Evolutionary conservation across 345 rosid species (phyloP).

Genomic region (Citrus trifoliata): DNA sequence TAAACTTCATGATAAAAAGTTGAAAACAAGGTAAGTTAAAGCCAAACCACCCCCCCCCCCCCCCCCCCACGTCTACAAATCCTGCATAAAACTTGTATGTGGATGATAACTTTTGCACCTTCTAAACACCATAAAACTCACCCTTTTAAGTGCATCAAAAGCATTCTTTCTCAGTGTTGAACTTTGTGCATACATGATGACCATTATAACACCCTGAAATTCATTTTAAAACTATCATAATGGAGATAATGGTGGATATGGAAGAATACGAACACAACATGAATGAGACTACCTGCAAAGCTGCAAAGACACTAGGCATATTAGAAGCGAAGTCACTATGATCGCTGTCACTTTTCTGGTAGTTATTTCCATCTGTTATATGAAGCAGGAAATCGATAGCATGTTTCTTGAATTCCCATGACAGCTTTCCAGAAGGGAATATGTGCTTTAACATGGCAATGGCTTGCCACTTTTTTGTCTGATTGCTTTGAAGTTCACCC

Average conservation of each 20-base stretch:
- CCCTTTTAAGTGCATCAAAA: slow-evolving; percentile 72
- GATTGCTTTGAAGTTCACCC: slow-evolving; percentile 54
- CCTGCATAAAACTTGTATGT: not conserved
- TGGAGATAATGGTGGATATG: slow-evolving; percentile 1
- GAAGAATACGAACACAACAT: slow-evolving; percentile 7
- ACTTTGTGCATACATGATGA: slow-evolving; percentile 53
- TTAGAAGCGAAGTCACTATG: slow-evolving; percentile 46
- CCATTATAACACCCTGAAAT: slow-evolving; percentile 54
- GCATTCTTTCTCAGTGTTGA: slow-evolving; percentile 61
- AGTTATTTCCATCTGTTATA: slow-evolving; percentile 43
- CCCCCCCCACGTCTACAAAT: not conserved
- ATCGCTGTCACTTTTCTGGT: slow-evolving; percentile 30
- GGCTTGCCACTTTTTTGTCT: slow-evolving; percentile 71
- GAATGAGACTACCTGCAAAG: slow-evolving; percentile 56
- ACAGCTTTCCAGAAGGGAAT: slow-evolving; percentile 48
- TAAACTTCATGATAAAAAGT: not conserved
- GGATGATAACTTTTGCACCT: not conserved
- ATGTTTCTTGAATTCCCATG: slow-evolving; percentile 69
- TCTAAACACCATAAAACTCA: slow-evolving; percentile 24
- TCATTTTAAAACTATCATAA: slow-evolving; percentile 9
- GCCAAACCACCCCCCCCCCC: too few relatives aligned
- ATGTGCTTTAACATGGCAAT: slow-evolving; percentile 68
- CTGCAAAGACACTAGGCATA: slow-evolving; percentile 57
- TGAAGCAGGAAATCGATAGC: slow-evolving; percentile 62
- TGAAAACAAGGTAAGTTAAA: not conserved